Conservation (phyloP, 2,329 filamentous ascomycete genomes). For the Calonectria fujianensis region DNA sequence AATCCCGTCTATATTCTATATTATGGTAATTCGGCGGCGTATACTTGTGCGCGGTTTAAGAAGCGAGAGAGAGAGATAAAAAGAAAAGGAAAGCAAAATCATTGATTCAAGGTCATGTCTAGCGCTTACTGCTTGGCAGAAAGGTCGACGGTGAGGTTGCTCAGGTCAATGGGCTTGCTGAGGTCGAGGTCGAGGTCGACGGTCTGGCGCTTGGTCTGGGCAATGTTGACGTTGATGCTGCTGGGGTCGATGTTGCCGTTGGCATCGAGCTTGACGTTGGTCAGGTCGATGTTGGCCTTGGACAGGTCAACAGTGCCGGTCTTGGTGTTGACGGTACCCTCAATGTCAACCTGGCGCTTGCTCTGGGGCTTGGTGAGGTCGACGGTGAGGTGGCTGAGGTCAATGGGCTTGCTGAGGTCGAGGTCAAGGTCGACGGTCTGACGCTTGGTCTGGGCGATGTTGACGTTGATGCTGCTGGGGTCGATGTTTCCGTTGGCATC, state of each 20-base stretch:
- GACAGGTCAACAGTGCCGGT: not conserved
- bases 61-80: not conserved
- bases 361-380: not conserved
- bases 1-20: conserved; percentile 17
- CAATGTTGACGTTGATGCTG: not conserved
- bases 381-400: not conserved
- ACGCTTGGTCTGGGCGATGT: not conserved
- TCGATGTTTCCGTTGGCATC: conserved; percentile 12
- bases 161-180: not conserved
- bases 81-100: not conserved
- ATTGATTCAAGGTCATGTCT: not conserved
- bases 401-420: not conserved
- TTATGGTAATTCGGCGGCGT: conserved; percentile 1
- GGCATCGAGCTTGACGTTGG: not conserved
- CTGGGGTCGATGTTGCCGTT: conserved; percentile 8
- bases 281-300: not conserved
- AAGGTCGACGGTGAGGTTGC: not conserved
- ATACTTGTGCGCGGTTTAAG: too few relatives aligned
- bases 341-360: conserved; percentile 2
- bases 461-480: not conserved
- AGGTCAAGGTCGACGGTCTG: not conserved
- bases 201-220: not conserved
- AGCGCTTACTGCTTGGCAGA: not conserved
- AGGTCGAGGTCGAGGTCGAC: not conserved
- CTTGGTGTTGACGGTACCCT: not conserved